phyloP scores from a whole-genome alignment of 441 rosid genomes.

The Pelargonium citronellum region DNA sequence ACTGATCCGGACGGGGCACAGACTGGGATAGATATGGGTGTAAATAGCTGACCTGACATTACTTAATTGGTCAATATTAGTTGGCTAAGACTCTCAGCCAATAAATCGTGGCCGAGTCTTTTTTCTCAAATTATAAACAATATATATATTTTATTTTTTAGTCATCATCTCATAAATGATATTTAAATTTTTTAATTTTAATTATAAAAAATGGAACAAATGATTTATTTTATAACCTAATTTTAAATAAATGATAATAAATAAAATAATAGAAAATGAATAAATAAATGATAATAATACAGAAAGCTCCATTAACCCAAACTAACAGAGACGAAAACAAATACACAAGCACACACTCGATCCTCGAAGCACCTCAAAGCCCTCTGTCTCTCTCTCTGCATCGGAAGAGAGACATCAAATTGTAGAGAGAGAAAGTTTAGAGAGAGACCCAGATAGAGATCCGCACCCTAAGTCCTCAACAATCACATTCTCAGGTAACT shows the following conservation, averaged over 20 bases:
- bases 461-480: slow-evolving; percentile 1
- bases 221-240: too few relatives aligned
- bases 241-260: not conserved
- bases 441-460: slow-evolving; percentile 6
- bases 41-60: too few relatives aligned
- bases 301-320: slow-evolving; percentile 4
- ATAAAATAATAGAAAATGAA: not conserved
- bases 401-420: not conserved
- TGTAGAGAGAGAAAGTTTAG: not conserved
- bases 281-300: not conserved
- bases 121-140: too few relatives aligned
- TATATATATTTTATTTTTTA: too few relatives aligned
- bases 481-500: slow-evolving; percentile 3
- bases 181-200: too few relatives aligned
- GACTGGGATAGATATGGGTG: too few relatives aligned
- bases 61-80: too few relatives aligned
- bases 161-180: too few relatives aligned
- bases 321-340: not conserved
- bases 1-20: too few relatives aligned
- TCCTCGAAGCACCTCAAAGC: slow-evolving; percentile 10
- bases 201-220: too few relatives aligned
- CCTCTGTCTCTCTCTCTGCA: slow-evolving; percentile 5
- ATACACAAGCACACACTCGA: not conserved
- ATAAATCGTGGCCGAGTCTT: too few relatives aligned
- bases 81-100: too few relatives aligned